These are phyloP conservation scores for Debaryomyces singareniensis DNA, from an alignment of 1,139 yeast species.

Conservation along the genomic window DNA sequence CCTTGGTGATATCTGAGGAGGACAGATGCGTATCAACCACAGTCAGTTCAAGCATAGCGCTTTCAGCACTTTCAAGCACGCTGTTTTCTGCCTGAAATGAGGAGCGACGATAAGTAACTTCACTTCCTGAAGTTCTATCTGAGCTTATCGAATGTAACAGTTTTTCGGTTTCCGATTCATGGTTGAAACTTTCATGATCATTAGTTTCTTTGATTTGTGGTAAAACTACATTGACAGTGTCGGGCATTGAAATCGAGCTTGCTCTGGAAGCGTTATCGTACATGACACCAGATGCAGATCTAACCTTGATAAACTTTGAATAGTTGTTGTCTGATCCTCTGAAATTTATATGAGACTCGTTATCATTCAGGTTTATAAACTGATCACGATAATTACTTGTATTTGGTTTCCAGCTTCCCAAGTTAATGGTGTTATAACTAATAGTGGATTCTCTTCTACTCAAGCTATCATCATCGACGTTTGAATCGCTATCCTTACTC, in stretches of 20 bases:
- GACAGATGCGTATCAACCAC: not conserved
- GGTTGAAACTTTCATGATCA: slow-evolving; percentile 16
- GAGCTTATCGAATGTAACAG: slow-evolving; percentile 20
- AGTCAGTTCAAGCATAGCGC: not conserved
- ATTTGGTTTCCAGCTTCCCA: slow-evolving; percentile 51
- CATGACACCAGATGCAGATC: slow-evolving; percentile 15
- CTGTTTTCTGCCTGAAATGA: slow-evolving; percentile 9
- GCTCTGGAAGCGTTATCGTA: slow-evolving; percentile 20
- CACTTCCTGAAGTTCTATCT: slow-evolving; percentile 20
- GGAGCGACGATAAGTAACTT: slow-evolving; percentile 3
- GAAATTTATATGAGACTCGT: slow-evolving; percentile 32
- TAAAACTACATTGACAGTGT: slow-evolving; percentile 35
- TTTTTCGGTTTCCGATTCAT: slow-evolving; percentile 27
- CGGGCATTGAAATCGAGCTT: slow-evolving; percentile 33
- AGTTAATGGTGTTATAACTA: slow-evolving; percentile 34
- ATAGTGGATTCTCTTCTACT: slow-evolving; percentile 30
- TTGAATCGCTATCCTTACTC: slow-evolving; percentile 1
- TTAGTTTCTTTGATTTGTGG: slow-evolving; percentile 33
- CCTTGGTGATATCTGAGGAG: not conserved
- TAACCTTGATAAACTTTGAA: slow-evolving; percentile 28
- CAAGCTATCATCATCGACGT: slow-evolving; percentile 10
- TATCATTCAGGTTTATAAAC: slow-evolving; percentile 42
- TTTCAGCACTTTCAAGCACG: slow-evolving; percentile 4
- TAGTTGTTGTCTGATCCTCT: slow-evolving; percentile 22
- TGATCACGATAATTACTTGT: slow-evolving; percentile 45